Evolutionary conservation across 345 rosid species (phyloP).

Genomic region (Citrus trifoliata): DNA sequence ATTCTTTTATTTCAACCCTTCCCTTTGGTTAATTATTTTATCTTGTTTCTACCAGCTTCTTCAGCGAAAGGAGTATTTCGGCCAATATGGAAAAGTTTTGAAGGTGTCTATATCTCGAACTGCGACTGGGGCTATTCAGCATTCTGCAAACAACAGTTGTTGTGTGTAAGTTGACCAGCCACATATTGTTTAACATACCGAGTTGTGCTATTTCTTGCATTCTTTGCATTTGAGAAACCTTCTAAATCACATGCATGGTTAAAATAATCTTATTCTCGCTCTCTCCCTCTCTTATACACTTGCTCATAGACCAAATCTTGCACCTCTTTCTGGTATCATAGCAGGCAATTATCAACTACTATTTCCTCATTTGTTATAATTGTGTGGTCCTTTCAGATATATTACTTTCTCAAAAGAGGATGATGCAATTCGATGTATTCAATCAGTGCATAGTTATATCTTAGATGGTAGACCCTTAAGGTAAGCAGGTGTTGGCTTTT

Average conservation of each 20-base stretch:
- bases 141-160: conserved; percentile 64
- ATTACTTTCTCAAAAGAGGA: conserved; percentile 62
- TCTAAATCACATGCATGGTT: background rate
- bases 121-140: conserved; percentile 65
- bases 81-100: conserved; percentile 69
- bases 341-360: background rate
- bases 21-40: background rate
- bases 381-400: conserved; percentile 32
- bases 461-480: conserved; percentile 68
- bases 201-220: background rate
- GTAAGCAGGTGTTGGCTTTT: conserved; percentile 31
- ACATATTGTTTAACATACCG: background rate
- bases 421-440: conserved; percentile 71
- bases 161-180: conserved; percentile 51
- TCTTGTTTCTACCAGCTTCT: conserved; percentile 45
- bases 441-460: conserved; percentile 62
- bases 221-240: background rate
- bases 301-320: background rate
- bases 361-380: background rate
- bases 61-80: conserved; percentile 61
- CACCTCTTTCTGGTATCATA: background rate
- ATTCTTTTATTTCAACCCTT: background rate
- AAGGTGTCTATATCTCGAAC: conserved; percentile 73
- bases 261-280: background rate
- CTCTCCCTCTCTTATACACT: background rate